Base-by-base conservation (phyloP, 345 rosid genomes). In the Eucalyptus cloeziana region DNA sequence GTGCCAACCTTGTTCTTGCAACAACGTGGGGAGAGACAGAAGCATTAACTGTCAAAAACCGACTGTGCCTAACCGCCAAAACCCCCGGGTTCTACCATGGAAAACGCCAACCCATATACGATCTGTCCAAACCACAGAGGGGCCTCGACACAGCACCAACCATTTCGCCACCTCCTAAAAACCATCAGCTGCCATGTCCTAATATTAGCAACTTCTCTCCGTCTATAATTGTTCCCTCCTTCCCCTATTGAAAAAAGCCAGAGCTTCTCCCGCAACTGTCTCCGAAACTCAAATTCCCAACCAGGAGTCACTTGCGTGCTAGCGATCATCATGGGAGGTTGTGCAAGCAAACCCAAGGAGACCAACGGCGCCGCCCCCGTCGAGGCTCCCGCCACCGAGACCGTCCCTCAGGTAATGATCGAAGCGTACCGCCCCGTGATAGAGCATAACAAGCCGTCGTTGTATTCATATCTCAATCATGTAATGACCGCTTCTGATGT, bases 281-380 rank as follows among this genome's bases (percentile, higher is more conserved):
- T 44, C 69, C 31, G 16, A 21, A 40, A 76, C 47, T 76, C 83
- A 37, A 52, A 52, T 76, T 76, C 83, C 47, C 83, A 40, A 76
- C 31, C 83, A 76, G 24, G 83, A 76, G 47, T 13, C 14, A 17
- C 47, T 76, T 76, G 47, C 83, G 47, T 11, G 45, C 24, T 30
- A 76, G 83, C 24, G 83, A 69, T 27, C 90, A 89, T 89, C 90
- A 89, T 89, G 90, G 90, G 90, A 67, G 88, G 88, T 69, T 89
- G 88, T 76, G 86, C 90, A 37, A 89, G 90, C 88, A 89, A 83
- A 49, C 90, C 90, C 37, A 50, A 49, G 88, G 88, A 67, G 64
- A 64, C 50, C n/a, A 56, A 67, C 76, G 10, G 13, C 30, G 5
- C 60, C 54, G 22, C 22, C 31, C 90, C 90, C 19, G 86, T 24